Conservation (phyloP, 352 stramenopile species). For the Globisporangium sylvaticum region DNA sequence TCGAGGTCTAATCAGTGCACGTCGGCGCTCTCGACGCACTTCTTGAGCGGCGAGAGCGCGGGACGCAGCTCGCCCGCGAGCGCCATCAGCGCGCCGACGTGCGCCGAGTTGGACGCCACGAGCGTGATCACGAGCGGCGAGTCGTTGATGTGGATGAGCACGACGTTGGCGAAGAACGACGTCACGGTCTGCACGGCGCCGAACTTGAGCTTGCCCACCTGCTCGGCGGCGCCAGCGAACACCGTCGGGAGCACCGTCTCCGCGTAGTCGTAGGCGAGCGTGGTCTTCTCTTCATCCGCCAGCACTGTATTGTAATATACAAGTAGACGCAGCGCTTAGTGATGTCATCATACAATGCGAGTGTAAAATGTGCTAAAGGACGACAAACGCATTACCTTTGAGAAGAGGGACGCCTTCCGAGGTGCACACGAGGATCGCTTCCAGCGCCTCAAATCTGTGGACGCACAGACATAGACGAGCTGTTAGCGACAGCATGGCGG, state of each 20-base stretch:
- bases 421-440: conserved; percentile 77
- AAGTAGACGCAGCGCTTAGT: neutral
- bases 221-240: conserved; percentile 69
- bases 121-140: conserved; percentile 75
- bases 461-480: neutral
- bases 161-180: conserved; percentile 67
- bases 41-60: conserved; percentile 64
- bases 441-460: conserved; percentile 64
- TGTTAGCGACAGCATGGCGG: neutral
- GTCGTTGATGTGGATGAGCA: conserved; percentile 78
- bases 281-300: conserved; percentile 34
- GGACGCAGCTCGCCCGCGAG: conserved; percentile 53
- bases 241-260: conserved; percentile 78
- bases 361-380: neutral
- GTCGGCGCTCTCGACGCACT: conserved; percentile 67
- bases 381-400: conserved; percentile 34
- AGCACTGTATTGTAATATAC: conserved; percentile 28
- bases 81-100: conserved; percentile 56
- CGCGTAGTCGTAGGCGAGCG: conserved; percentile 60
- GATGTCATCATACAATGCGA: neutral
- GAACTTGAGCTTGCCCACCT: conserved; percentile 82
- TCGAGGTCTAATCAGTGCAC: conserved; percentile 35
- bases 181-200: conserved; percentile 66
- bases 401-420: conserved; percentile 72
- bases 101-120: conserved; percentile 54